Evolutionary conservation across 75 land plant species (phyloP).

Genomic region (Larix kaempferi): DNA sequence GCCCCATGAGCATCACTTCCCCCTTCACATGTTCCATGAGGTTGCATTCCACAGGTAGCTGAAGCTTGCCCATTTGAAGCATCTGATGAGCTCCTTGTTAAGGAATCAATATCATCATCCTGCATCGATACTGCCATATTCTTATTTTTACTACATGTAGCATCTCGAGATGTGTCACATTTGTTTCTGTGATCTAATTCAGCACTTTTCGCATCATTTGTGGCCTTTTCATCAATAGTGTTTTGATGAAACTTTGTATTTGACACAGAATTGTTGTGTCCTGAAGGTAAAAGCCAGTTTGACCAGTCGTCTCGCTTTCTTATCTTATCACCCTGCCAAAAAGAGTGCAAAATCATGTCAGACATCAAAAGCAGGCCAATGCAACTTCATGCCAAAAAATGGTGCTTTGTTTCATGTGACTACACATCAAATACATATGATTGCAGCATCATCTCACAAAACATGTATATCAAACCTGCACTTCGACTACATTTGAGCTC

Average conservation of each 20-base stretch:
- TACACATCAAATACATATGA: neutral
- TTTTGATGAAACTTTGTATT: neutral
- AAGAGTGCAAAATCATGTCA: neutral
- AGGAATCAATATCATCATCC: constrained; percentile 10
- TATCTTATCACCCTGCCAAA: constrained; percentile 70
- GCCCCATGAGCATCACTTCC: neutral
- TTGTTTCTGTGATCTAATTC: constrained; percentile 13
- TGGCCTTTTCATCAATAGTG: neutral
- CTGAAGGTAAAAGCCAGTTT: constrained; percentile 55
- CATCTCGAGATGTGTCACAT: neutral
- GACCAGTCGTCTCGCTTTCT: constrained; percentile 82
- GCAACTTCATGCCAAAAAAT: neutral
- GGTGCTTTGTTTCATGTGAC: neutral
- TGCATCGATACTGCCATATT: neutral
- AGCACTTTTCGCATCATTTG: neutral
- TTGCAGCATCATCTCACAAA: neutral
- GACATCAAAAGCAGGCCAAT: neutral
- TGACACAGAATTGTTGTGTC: constrained; percentile 11
- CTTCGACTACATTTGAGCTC: constrained; percentile 65
- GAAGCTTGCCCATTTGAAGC: neutral
- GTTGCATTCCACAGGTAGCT: neutral
- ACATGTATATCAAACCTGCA: constrained; percentile 56
- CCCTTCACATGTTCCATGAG: neutral
- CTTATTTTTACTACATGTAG: neutral
- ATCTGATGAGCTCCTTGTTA: neutral